Conservation (phyloP, 1,284 basidiomycete genomes). For the Ustilago xerochloae region DNA sequence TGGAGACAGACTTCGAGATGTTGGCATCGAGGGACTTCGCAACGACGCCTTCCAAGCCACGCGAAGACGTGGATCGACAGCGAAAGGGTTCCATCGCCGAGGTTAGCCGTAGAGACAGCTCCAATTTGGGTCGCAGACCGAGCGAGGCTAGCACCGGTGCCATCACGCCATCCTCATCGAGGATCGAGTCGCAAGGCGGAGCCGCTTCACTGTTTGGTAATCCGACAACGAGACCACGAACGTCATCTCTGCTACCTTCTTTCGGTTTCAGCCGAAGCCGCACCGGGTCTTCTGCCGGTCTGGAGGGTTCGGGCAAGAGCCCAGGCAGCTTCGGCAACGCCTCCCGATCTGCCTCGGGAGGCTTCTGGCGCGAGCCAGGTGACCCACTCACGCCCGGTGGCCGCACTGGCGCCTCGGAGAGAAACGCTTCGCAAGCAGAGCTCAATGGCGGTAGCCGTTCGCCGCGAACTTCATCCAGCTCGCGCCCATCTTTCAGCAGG, state of each 20-base stretch:
- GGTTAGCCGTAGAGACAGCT: conserved; percentile 8
- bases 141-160: conserved; percentile 32
- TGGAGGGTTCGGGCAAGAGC: conserved; percentile 35
- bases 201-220: conserved; percentile 54
- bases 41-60: conserved; percentile 7
- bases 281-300: conserved; percentile 35
- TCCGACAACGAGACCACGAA: conserved; percentile 36
- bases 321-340: conserved; percentile 26
- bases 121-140: conserved; percentile 18
- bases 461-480: conserved; percentile 30
- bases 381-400: conserved; percentile 9
- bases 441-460: conserved; percentile 12
- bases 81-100: background rate
- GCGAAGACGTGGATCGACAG: conserved; percentile 5
- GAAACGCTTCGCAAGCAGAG: conserved; percentile 5
- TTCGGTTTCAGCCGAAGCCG: conserved; percentile 47
- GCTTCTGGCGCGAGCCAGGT: conserved; percentile 20
- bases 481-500: conserved; percentile 37
- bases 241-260: conserved; percentile 55
- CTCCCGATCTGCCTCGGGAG: conserved; percentile 21
- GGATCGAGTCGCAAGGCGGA: conserved; percentile 54
- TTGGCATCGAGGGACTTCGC: conserved; percentile 9
- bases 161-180: conserved; percentile 35
- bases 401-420: conserved; percentile 4
- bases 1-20: conserved; percentile 19